phyloP scores from a whole-genome alignment of 768 basidiomycete species.

The Pleurotus djamor region DNA sequence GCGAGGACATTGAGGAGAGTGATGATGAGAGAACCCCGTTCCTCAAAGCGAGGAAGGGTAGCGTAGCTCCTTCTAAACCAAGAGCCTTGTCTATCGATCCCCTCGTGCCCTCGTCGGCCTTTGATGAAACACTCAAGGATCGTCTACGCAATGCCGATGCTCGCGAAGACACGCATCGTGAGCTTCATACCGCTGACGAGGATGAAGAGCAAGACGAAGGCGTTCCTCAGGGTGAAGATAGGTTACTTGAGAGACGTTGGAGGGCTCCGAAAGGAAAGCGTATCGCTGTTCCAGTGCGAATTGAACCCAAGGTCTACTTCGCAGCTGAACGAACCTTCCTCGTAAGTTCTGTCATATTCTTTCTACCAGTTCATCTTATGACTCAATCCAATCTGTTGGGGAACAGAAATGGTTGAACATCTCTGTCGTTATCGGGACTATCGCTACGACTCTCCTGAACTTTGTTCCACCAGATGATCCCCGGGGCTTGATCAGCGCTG shows the following conservation, averaged over 20 bases:
- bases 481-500: conserved; percentile 82
- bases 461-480: conserved; percentile 74
- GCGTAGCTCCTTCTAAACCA: conserved; percentile 19
- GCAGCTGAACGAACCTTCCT: conserved; percentile 94
- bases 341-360: conserved; percentile 46
- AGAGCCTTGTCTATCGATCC: conserved; percentile 74
- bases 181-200: conserved; percentile 14
- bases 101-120: conserved; percentile 76
- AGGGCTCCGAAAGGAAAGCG: conserved; percentile 82
- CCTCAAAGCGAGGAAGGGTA: conserved; percentile 21
- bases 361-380: background rate
- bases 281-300: conserved; percentile 91
- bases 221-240: conserved; percentile 36
- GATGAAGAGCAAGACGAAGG: conserved; percentile 20
- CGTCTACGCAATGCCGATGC: conserved; percentile 46
- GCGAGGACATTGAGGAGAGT: conserved; percentile 5
- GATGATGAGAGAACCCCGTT: conserved; percentile 31
- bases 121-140: conserved; percentile 81
- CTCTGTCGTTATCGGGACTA: conserved; percentile 82
- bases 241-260: conserved; percentile 66
- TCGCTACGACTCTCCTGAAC: conserved; percentile 88
- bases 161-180: conserved; percentile 27
- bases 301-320: conserved; percentile 98
- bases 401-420: conserved; percentile 3
- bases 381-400: background rate